phyloP scores from a whole-genome alignment of 345 rosid genomes.

The Pistacia atlantica region DNA sequence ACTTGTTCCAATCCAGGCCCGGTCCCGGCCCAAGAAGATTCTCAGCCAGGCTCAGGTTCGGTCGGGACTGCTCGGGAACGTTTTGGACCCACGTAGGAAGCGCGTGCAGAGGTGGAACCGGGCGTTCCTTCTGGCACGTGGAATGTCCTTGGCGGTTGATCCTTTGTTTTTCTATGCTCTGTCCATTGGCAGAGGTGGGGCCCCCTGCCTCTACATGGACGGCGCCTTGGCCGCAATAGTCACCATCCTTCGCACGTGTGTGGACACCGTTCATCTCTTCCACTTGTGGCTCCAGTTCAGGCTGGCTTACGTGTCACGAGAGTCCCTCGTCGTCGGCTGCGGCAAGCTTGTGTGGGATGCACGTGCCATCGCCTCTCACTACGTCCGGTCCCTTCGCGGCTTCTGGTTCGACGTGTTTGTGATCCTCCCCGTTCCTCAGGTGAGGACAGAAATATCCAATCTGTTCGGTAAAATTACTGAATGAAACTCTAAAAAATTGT shows the following conservation, averaged over 20 bases:
- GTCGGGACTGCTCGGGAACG: conserved; percentile 40
- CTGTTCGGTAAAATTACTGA: too few species aligned
- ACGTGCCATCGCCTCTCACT: conserved; percentile 53
- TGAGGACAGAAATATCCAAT: conserved; percentile 3
- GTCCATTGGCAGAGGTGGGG: conserved; percentile 38
- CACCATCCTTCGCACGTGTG: conserved; percentile 45
- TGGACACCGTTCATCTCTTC: conserved; percentile 48
- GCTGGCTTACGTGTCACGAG: conserved; percentile 62
- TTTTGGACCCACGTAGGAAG: conserved; percentile 66
- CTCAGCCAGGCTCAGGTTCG: conserved; percentile 15
- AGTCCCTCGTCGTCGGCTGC: conserved; percentile 62
- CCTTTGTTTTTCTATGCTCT: conserved; percentile 60
- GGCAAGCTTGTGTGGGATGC: conserved; percentile 77
- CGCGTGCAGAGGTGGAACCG: conserved; percentile 52
- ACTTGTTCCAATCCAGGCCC: conserved; percentile 73
- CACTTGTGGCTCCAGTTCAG: conserved; percentile 65
- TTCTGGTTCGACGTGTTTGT: conserved; percentile 68
- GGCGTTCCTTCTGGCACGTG: conserved; percentile 50
- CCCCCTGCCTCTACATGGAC: conserved; percentile 59
- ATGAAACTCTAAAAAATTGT: too few species aligned
- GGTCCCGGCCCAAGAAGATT: conserved; percentile 16
- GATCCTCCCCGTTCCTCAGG: conserved; percentile 68
- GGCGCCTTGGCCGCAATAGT: conserved; percentile 39
- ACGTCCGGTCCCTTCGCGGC: conserved; percentile 45
- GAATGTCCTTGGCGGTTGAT: conserved; percentile 54